Evolutionary conservation across 2,329 filamentous ascomycete genomes (phyloP).

Genomic region (Albifimbria verrucaria): DNA sequence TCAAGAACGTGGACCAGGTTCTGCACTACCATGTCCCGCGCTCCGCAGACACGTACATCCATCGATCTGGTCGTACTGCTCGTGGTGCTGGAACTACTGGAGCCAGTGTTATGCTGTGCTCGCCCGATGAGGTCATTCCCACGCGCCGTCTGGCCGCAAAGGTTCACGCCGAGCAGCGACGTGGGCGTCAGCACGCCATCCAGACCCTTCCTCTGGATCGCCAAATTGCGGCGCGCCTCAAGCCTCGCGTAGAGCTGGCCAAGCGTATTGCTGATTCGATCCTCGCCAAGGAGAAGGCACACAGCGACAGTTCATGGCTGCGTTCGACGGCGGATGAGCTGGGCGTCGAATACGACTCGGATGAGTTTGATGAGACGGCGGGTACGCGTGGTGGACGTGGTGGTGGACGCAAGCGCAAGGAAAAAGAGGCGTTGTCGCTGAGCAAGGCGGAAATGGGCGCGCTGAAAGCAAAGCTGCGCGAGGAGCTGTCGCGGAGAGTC

Average conservation of each 20-base stretch:
- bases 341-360: constrained; percentile 89
- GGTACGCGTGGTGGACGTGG: constrained; percentile 66
- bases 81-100: constrained; percentile 70
- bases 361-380: constrained; percentile 81
- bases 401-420: constrained; percentile 69
- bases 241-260: constrained; percentile 73
- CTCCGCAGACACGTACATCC: constrained; percentile 89
- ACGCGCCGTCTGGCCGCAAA: constrained; percentile 82
- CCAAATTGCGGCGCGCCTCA: constrained; percentile 71
- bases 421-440: constrained; percentile 64
- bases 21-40: constrained; percentile 95
- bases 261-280: constrained; percentile 81
- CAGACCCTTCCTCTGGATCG: constrained; percentile 81
- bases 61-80: constrained; percentile 90
- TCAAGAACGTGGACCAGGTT: constrained; percentile 82
- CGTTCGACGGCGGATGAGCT: constrained; percentile 83
- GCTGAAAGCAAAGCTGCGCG: constrained; percentile 68
- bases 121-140: constrained; percentile 84
- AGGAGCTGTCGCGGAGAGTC: constrained; percentile 67
- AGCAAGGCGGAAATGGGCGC: constrained; percentile 71
- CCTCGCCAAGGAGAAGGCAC: constrained; percentile 83
- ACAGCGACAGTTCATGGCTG: constrained; percentile 81
- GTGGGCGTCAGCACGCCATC: constrained; percentile 63
- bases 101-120: constrained; percentile 82
- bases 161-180: constrained; percentile 65